Evolutionary conservation across 768 basidiomycete genomes (phyloP).

Genomic region (Tulasnella calospora): DNA sequence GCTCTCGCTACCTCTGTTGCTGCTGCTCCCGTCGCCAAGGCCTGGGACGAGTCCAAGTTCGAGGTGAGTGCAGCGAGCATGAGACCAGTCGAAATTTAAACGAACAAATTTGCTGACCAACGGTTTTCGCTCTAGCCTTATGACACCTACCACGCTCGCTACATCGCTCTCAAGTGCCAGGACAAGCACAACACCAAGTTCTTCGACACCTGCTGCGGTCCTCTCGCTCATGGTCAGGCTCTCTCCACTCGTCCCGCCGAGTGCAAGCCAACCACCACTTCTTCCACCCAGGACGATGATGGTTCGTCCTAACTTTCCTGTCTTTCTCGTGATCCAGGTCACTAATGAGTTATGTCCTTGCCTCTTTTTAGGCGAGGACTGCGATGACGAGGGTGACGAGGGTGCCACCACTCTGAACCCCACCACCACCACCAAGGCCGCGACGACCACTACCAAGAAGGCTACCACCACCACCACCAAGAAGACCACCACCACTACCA

Average conservation of each 20-base stretch:
- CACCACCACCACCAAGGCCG: neutral
- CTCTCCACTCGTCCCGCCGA: constrained; percentile 32
- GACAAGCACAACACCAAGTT: constrained; percentile 35
- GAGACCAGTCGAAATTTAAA: neutral
- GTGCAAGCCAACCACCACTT: constrained; percentile 30
- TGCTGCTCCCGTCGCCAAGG: constrained; percentile 28
- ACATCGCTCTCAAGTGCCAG: constrained; percentile 36
- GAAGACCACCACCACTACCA: neutral
- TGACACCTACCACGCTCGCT: constrained; percentile 32
- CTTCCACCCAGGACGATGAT: neutral
- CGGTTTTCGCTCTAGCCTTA: neutral
- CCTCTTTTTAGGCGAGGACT: neutral
- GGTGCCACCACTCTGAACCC: neutral
- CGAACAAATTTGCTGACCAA: neutral
- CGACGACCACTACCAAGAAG: neutral
- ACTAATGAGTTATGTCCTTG: neutral
- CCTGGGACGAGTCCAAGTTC: constrained; percentile 29
- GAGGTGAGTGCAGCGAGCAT: neutral
- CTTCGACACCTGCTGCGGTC: constrained; percentile 39
- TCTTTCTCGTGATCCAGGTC: neutral
- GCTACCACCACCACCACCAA: constrained; percentile 1
- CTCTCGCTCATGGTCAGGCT: constrained; percentile 36
- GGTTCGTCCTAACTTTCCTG: neutral
- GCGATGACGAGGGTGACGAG: neutral
- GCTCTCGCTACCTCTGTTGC: constrained; percentile 27